phyloP scores from a whole-genome alignment of 345 rosid species.

The Ceriops tagal region DNA sequence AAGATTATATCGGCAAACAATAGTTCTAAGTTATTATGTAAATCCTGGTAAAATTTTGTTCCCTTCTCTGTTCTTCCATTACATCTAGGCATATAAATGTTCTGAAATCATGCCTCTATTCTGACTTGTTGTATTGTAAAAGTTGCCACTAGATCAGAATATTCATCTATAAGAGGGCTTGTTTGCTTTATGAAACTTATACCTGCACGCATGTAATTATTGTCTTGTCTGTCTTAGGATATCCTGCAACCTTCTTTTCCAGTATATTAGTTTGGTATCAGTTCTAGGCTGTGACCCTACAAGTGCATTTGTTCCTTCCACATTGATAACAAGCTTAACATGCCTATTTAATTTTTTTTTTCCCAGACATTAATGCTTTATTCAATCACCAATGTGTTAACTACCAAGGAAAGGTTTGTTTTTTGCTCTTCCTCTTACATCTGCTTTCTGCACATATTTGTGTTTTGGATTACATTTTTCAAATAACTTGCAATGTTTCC shows the following conservation, averaged over 20 bases:
- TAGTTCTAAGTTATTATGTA: constrained; percentile 64
- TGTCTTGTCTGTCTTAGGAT: not conserved
- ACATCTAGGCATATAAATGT: not conserved
- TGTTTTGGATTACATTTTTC: too few relatives aligned
- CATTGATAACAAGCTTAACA: constrained; percentile 5
- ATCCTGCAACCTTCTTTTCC: too few relatives aligned
- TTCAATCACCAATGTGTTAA: constrained; percentile 65
- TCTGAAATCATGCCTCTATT: not conserved
- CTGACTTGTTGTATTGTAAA: not conserved
- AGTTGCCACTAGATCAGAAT: not conserved
- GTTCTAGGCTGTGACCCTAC: not conserved
- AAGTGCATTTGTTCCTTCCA: not conserved
- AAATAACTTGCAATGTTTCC: too few relatives aligned
- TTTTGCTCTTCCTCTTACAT: constrained; percentile 5
- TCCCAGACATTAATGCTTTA: constrained; percentile 75
- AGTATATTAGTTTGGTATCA: too few relatives aligned
- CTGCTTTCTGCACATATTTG: not conserved
- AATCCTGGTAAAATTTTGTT: constrained; percentile 59
- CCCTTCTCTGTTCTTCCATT: constrained; percentile 6
- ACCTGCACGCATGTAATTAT: not conserved
- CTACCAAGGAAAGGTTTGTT: constrained; percentile 77
- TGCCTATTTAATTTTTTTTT: constrained; percentile 14
- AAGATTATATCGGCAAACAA: constrained; percentile 69
- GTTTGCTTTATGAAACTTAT: not conserved
- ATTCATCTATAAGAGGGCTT: not conserved